Base-by-base conservation (phyloP, 2,329 filamentous ascomycete species). In the Colletotrichum shisoi region DNA sequence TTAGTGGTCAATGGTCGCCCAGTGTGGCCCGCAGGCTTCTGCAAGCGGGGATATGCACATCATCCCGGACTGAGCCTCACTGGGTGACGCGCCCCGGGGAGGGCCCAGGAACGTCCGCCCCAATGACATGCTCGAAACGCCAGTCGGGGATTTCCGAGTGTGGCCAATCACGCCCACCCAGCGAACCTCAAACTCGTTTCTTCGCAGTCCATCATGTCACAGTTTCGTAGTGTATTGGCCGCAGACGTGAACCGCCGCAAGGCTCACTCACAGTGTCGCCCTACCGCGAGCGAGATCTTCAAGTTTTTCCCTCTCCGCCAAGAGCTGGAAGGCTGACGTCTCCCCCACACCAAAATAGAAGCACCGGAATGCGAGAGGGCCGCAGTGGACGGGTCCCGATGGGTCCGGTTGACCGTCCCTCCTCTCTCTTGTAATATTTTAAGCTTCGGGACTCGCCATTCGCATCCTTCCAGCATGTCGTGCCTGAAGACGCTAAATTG, bases 1-100 rank as follows among this genome's bases (percentile, higher is more conserved):
- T 31, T 45, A 15, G 53, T 34, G 31, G 7, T 34, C 31, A 34
- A 9, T 34, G 31, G 31, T 34, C 31, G 7, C 31, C 53, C 53
- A 57, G 11, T n/a, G 48, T 34, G 53, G 53, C 40, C 44, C 42
- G 44, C 19, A 31, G 34, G 19, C 56, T 34, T 34, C 31, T 58
- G 56, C 56, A 58, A 49, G 31, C 56, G 49, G 56, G 63, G 53
- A 64, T 48, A 64, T 67, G 64, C 61, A 67, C 64, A 67, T 64
- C 64, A 67, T 67, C 61, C 60, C 64, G 61, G 31, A 59, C 64
- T 64, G 64, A 67, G 64, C 64, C 64, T 67, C 64, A 64, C 37
- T 64, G 64, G 64, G 31, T 67, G 64, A 67, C 64, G 64, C 54
- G 61, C 61, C 62, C 53, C 37, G 45, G 45, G 19, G 44, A 27